A percentile compares a stretch with the other conserved stretches of the same genome.
Conservation (phyloP, 106 monocot genomes). For the Platanthera guangdongensis region DNA sequence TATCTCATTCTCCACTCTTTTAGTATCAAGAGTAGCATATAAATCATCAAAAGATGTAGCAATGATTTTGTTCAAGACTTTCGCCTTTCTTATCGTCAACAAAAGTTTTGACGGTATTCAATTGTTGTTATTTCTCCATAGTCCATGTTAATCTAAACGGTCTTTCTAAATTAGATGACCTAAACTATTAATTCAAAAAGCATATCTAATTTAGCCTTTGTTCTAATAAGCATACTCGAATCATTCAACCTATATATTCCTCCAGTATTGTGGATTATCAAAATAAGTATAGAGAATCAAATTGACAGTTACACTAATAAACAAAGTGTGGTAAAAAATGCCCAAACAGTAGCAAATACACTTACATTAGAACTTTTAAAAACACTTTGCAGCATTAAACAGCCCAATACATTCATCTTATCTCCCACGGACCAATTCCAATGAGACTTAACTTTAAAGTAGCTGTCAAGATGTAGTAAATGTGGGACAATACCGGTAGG, state of each 20-base stretch:
- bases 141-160: too few species aligned
- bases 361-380: conserved; percentile 70
- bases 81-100: too few species aligned
- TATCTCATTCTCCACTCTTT: too few species aligned
- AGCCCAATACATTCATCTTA: conserved; percentile 82
- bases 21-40: too few species aligned
- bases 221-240: not conserved
- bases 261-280: not conserved
- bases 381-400: conserved; percentile 83
- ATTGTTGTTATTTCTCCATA: too few species aligned
- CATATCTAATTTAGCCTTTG: too few species aligned
- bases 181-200: too few species aligned
- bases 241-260: not conserved
- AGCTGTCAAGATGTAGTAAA: conserved; percentile 74
- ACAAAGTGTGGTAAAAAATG: not conserved
- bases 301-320: not conserved
- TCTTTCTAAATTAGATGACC: too few species aligned
- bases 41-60: too few species aligned
- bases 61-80: too few species aligned
- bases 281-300: not conserved
- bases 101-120: too few species aligned
- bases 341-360: not conserved
- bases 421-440: conserved; percentile 73
- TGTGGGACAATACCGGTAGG: conserved; percentile 46
- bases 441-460: conserved; percentile 36